phyloP scores from a whole-genome alignment of 2,329 filamentous ascomycete species.

The Scytalidium sp. region DNA sequence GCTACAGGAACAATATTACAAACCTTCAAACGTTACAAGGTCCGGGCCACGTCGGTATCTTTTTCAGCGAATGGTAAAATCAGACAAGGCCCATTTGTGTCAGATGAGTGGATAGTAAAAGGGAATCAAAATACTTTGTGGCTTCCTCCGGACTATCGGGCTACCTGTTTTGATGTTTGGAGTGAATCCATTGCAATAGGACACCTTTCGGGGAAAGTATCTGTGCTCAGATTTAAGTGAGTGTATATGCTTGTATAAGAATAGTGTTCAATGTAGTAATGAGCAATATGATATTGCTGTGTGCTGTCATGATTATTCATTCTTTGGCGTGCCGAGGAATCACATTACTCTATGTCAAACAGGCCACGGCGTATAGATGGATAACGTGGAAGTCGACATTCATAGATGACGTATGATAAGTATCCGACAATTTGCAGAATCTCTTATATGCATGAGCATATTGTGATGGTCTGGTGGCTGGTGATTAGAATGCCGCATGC shows the following conservation, averaged over 20 bases:
- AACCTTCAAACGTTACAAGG: not conserved
- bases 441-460: too few species aligned
- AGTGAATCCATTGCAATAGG: constrained; percentile 19
- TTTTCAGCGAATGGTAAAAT: constrained; percentile 4
- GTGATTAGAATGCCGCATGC: too few species aligned
- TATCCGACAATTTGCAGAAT: too few species aligned
- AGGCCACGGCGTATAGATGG: too few species aligned
- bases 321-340: too few species aligned
- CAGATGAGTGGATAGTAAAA: constrained; percentile 14
- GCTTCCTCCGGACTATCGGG: constrained; percentile 19
- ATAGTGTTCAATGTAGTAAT: not conserved
- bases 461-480: too few species aligned
- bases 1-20: not conserved
- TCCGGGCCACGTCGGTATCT: not conserved
- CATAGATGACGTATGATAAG: too few species aligned
- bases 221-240: constrained; percentile 14
- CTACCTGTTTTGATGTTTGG: constrained; percentile 13
- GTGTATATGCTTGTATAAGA: constrained; percentile 5
- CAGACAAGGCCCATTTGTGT: constrained; percentile 12
- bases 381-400: too few species aligned
- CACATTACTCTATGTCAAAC: too few species aligned
- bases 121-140: constrained; percentile 13
- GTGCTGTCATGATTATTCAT: too few species aligned
- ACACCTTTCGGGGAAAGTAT: constrained; percentile 18
- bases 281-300: not conserved